A percentile compares a stretch with the other conserved stretches of the same genome.
phyloP scores from a whole-genome alignment of 176 grass and related monocot genomes.

The Juncus effusus region DNA sequence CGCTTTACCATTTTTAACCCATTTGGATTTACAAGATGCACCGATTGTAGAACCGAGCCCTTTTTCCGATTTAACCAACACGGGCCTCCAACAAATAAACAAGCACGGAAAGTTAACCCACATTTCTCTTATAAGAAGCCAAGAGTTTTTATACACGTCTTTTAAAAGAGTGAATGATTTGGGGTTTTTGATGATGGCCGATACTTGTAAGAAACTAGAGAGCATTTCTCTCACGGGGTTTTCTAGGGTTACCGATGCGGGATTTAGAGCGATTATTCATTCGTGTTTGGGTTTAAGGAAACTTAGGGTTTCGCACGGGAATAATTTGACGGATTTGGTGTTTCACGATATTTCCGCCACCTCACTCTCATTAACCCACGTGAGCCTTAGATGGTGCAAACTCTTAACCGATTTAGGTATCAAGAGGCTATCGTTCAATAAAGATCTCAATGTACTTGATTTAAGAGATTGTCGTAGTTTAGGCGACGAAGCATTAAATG shows the following conservation, averaged over 20 bases:
- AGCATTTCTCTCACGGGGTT: slow-evolving; percentile 91
- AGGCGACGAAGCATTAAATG: slow-evolving; percentile 73
- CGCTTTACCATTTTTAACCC: slow-evolving; percentile 58
- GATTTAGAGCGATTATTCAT: slow-evolving; percentile 84
- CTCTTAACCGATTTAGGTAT: slow-evolving; percentile 74
- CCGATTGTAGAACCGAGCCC: slow-evolving; percentile 68
- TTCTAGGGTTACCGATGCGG: slow-evolving; percentile 85
- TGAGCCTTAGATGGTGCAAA: slow-evolving; percentile 85
- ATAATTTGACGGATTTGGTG: slow-evolving; percentile 84
- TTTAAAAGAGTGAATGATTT: slow-evolving; percentile 83
- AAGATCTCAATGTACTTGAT: slow-evolving; percentile 80
- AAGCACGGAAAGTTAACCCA: slow-evolving; percentile 73
- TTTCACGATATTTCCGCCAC: slow-evolving; percentile 98
- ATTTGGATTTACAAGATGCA: slow-evolving; percentile 89
- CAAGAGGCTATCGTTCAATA: slow-evolving; percentile 75
- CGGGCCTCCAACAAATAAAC: slow-evolving; percentile 83
- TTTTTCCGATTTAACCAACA: slow-evolving; percentile 82
- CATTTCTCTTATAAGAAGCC: slow-evolving; percentile 83
- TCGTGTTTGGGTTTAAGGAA: slow-evolving; percentile 76
- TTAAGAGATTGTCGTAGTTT: slow-evolving; percentile 78
- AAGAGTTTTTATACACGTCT: slow-evolving; percentile 77
- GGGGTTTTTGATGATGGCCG: slow-evolving; percentile 78
- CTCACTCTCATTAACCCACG: slow-evolving; percentile 92
- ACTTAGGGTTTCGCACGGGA: slow-evolving; percentile 79
- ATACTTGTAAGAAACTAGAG: slow-evolving; percentile 73